Conservation (phyloP, 176 grass and related monocot species). For the Ensete glaucum region DNA sequence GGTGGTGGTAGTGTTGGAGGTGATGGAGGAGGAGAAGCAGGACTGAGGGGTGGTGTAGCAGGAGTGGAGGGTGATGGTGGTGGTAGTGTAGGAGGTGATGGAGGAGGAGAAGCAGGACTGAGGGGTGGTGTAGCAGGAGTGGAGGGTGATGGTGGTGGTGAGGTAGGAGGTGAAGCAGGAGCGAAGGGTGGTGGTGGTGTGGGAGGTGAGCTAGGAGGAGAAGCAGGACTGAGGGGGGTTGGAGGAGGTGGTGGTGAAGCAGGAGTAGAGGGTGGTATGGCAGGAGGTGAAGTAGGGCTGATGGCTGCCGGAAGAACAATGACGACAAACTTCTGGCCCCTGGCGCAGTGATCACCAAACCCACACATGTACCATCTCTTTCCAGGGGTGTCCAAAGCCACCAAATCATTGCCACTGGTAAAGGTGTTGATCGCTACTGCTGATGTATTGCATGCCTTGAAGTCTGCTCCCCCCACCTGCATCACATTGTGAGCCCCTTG, state of each 20-base stretch:
- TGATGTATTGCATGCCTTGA: background rate
- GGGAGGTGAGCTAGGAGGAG: no score
- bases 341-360: background rate
- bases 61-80: no score
- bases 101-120: background rate
- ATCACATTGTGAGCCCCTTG: background rate
- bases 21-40: no score
- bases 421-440: background rate
- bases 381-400: background rate
- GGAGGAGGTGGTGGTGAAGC: background rate
- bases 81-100: no score
- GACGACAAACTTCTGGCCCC: background rate
- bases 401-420: background rate
- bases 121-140: no score
- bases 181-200: no score
- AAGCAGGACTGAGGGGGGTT: background rate
- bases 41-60: no score
- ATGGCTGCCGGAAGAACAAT: background rate
- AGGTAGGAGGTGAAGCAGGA: no score
- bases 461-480: background rate
- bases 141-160: no score
- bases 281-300: background rate
- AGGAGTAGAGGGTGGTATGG: background rate
- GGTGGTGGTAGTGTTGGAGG: no score
- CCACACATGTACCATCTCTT: slow-evolving; percentile 4